A percentile compares a stretch with the other conserved stretches of the same genome.
Conservation (phyloP, 164 flowering plant genomes). For the Taxillus chinensis region DNA sequence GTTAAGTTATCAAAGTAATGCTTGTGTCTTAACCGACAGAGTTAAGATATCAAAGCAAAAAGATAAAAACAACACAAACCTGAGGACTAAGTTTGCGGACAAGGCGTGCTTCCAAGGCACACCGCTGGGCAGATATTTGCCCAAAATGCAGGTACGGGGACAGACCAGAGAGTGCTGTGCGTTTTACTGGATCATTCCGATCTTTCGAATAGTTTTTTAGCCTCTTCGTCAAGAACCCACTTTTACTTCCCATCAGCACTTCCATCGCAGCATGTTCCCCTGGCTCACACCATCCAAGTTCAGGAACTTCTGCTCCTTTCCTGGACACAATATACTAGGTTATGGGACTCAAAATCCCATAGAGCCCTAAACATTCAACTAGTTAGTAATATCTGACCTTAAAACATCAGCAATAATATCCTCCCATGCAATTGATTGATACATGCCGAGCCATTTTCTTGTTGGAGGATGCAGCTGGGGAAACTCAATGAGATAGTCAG, state of each 20-base stretch:
- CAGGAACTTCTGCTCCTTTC: conserved; percentile 91
- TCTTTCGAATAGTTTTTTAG: conserved; percentile 59
- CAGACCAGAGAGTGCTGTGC: conserved; percentile 73
- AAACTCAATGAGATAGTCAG: conserved; percentile 68
- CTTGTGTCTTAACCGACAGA: not conserved
- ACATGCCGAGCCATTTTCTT: conserved; percentile 33
- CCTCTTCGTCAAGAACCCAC: conserved; percentile 73
- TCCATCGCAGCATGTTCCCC: conserved; percentile 83
- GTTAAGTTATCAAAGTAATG: not conserved
- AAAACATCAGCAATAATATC: conserved; percentile 44
- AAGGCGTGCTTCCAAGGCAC: conserved; percentile 79
- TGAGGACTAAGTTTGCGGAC: conserved; percentile 43
- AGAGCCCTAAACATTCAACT: not conserved
- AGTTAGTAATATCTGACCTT: conserved; percentile 35
- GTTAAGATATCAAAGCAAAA: not conserved
- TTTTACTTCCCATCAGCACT: conserved; percentile 54
- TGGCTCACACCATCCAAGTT: conserved; percentile 77
- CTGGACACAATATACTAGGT: conserved; percentile 24
- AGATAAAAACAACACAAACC: conserved; percentile 35
- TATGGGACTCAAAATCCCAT: not conserved
- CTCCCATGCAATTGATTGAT: conserved; percentile 56
- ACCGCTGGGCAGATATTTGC: conserved; percentile 81
- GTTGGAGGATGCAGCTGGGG: conserved; percentile 36
- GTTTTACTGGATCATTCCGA: conserved; percentile 77
- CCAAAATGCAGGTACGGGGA: conserved; percentile 99